Percentiles rank a stretch among this genome's conserved stretches.
Conservation (phyloP, 495 filamentous ascomycete genomes). For the Xylaria nigripes region DNA sequence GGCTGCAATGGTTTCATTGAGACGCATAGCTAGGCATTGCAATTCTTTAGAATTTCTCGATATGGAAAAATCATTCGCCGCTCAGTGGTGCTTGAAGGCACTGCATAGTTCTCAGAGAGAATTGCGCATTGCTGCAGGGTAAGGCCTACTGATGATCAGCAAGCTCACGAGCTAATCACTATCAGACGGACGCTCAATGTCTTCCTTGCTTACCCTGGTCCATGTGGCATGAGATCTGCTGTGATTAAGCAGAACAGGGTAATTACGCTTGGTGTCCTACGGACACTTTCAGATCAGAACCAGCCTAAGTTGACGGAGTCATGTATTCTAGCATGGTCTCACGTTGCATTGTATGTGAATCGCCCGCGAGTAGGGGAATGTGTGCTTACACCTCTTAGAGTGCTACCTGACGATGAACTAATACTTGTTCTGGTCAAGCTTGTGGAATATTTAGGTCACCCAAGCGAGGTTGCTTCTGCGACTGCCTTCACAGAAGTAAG, state of each 20-base stretch:
- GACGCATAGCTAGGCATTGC: slow-evolving; percentile 59
- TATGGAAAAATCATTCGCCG: slow-evolving; percentile 54
- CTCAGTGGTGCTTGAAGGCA: slow-evolving; percentile 73
- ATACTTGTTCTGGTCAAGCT: slow-evolving; percentile 77
- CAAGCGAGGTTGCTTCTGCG: slow-evolving; percentile 68
- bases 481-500: slow-evolving; percentile 73
- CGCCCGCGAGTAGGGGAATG: background rate
- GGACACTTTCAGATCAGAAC: slow-evolving; percentile 57
- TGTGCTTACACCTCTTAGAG: slow-evolving; percentile 12
- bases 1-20: slow-evolving; percentile 62
- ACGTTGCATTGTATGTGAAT: slow-evolving; percentile 55
- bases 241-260: slow-evolving; percentile 55
- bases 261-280: slow-evolving; percentile 58
- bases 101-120: slow-evolving; percentile 78
- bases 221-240: slow-evolving; percentile 28
- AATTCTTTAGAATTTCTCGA: slow-evolving; percentile 49
- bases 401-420: slow-evolving; percentile 59
- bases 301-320: slow-evolving; percentile 65
- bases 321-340: slow-evolving; percentile 73
- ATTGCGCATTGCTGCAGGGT: slow-evolving; percentile 72
- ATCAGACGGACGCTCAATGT: slow-evolving; percentile 53
- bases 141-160: slow-evolving; percentile 8
- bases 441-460: slow-evolving; percentile 77
- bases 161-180: slow-evolving; percentile 24
- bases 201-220: slow-evolving; percentile 51